Base-by-base conservation (phyloP, 2,329 filamentous ascomycete genomes). In the Moelleriella libera region DNA sequence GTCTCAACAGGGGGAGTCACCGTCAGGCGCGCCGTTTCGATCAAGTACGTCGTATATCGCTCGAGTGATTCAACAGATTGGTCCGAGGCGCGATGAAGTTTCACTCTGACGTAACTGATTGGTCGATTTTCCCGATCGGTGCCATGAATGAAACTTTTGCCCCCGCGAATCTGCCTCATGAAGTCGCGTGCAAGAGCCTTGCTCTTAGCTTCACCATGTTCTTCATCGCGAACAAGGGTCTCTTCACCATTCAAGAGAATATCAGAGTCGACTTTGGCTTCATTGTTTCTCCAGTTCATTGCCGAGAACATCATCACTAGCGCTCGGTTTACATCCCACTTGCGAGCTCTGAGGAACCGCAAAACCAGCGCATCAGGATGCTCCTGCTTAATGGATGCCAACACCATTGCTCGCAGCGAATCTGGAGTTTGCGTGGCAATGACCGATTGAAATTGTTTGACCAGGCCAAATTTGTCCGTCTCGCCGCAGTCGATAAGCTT, bases 311-410 rank as follows among this genome's bases (percentile, higher is more conserved):
- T 55, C 61, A 69, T 69, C 14, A 60, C 57, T 14, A 67, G 56
- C 0, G 65, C 63, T 44, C 63, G 64, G 1, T 58, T 53, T 5
- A 69, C 59, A 50, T 69, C 58, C 60, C 67, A 68, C 51, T 67
- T 64, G 45, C 64, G 61, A 8, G 63, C 64, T 32, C 66, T 57
- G 28, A 66, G 59, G 49, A 68, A 69, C 4, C 67, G 65, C n/a
- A 69, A 56, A 0, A 63, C 53, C 1, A 63, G 49, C 0, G 63
- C 60, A 46, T 69, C 66, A 0, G 67, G 66, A 45, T 69, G 57
- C 32, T 69, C 60, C 10, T 47, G 45, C 45, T 50, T 51, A 34
- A 51, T 8, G 6, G 45, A 39, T 11, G 12, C 30, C 12, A 57
- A 49, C 31, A 62, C 44, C 44, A 58, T 47, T 46, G 47, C 49